Percentiles rank a stretch among this genome's conserved stretches.
Conservation (phyloP, 2,329 filamentous ascomycete genomes). For the Ascochyta koolunga region DNA sequence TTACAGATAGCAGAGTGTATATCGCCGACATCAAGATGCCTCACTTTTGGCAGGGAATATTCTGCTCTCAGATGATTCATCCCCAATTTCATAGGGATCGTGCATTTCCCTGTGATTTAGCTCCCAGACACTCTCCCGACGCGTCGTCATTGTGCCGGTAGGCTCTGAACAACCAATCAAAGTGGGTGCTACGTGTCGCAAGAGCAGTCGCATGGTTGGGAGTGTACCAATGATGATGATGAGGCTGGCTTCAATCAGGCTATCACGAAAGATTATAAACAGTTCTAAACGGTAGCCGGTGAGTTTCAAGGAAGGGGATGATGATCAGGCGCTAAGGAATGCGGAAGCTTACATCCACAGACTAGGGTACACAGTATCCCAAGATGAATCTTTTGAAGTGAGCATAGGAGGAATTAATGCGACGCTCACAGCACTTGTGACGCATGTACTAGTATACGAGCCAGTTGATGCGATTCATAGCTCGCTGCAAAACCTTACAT, state of each 20-base stretch:
- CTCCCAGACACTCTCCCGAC: too few species aligned
- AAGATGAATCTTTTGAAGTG: conserved; percentile 12
- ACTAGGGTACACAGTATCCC: conserved; percentile 20
- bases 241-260: conserved; percentile 49
- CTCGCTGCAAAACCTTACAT: conserved; percentile 7
- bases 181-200: conserved; percentile 44
- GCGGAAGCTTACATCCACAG: conserved; percentile 20
- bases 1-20: too few species aligned
- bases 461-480: background rate
- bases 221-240: conserved; percentile 51
- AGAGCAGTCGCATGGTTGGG: conserved; percentile 50
- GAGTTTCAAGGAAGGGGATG: background rate
- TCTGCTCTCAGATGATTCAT: too few species aligned
- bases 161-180: too few species aligned
- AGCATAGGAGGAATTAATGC: conserved; percentile 21
- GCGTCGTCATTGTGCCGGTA: too few species aligned
- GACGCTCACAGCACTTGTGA: conserved; percentile 20
- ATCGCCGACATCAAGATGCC: too few species aligned
- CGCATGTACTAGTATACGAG: conserved; percentile 11
- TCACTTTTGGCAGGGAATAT: too few species aligned
- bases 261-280: conserved; percentile 21
- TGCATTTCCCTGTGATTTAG: too few species aligned
- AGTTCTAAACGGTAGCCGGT: background rate
- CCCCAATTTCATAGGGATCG: too few species aligned
- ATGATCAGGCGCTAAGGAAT: background rate